Percentiles rank a stretch among this genome's conserved stretches.
phyloP scores from a whole-genome alignment of 306 rosid genomes.

The Geum urbanum region DNA sequence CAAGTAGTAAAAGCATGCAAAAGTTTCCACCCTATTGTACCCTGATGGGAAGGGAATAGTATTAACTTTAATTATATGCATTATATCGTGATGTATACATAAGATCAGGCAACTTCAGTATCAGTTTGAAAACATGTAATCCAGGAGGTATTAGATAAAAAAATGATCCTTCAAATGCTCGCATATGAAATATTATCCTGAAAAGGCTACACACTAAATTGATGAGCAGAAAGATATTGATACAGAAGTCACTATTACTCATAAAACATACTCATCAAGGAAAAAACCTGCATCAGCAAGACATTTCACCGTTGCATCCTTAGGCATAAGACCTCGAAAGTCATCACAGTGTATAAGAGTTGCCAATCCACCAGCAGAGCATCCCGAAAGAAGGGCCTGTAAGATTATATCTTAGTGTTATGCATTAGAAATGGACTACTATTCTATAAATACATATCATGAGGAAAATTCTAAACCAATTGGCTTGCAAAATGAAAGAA shows the following conservation, averaged over 20 bases:
- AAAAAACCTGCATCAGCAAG: conserved; percentile 97
- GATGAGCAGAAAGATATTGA: conserved; percentile 5
- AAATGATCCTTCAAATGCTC: background rate
- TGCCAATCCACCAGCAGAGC: conserved; percentile 99
- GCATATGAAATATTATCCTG: background rate
- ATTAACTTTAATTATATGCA: too few relatives aligned
- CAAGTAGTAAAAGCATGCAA: background rate
- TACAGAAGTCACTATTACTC: conserved; percentile 17
- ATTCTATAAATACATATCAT: background rate
- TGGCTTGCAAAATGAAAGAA: background rate
- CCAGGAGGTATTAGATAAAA: background rate
- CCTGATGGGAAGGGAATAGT: conserved; percentile 2
- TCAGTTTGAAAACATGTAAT: background rate
- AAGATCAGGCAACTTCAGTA: background rate
- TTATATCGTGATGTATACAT: background rate
- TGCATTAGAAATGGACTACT: background rate
- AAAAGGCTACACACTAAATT: background rate
- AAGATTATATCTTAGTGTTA: conserved; percentile 14
- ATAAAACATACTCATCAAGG: conserved; percentile 85
- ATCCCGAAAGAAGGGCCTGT: conserved; percentile 96
- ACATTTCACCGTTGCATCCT: conserved; percentile 66
- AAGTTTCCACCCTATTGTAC: background rate
- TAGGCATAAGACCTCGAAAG: conserved; percentile 52
- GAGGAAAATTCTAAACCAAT: background rate
- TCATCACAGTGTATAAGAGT: conserved; percentile 88